Base-by-base conservation (phyloP, 2,329 filamentous ascomycete species). In the Botrytis galanthina region DNA sequence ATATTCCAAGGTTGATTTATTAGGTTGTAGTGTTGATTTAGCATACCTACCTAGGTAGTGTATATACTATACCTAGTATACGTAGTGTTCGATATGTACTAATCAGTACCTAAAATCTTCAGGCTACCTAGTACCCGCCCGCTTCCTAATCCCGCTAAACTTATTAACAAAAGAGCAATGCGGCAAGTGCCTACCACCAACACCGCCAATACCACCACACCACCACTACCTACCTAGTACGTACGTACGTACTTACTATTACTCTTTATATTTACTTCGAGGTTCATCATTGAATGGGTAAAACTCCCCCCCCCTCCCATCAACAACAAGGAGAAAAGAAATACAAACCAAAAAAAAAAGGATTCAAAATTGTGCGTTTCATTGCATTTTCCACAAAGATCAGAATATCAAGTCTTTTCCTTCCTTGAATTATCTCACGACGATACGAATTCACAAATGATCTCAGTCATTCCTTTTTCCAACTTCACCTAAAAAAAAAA, bases 401-500 rank as follows among this genome's bases (percentile, higher is more conserved):
- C 62, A 26, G 10, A 64, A 32, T 42, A 16, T 29, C 29, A 46
- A 64, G 39, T 32, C 51, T 32, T 64, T 64, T 35, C 32, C 44
- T 66, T n/a, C 44, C 10, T 48, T 26, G n/a, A 39, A 39, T 37
- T 20, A n/a, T 48, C 10, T 22, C 42, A 63, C n/a, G 16, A 44
- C 61, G 61, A 44, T n/a, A 37, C 44, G n/a, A 57, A n/a, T 54
- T 39, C 35, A 14, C 35, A 68, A 68, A 54, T 68, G 46, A 68
- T 68, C 64, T 54, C 46, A 54, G 46, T 39, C 46, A 39, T 54
- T 51, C 42, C 64, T 39, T 54, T 54, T 39, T n/a, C 46, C 32
- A n/a, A 5, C 16, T 54, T 39, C 10, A 66, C 29, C 44, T 48
- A 35, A 26, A 66, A 26, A 64, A 66, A 64, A 39, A 32, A 26